Base-by-base conservation (phyloP, 169 alveolate species). In the Sarcocystis neurona region DNA sequence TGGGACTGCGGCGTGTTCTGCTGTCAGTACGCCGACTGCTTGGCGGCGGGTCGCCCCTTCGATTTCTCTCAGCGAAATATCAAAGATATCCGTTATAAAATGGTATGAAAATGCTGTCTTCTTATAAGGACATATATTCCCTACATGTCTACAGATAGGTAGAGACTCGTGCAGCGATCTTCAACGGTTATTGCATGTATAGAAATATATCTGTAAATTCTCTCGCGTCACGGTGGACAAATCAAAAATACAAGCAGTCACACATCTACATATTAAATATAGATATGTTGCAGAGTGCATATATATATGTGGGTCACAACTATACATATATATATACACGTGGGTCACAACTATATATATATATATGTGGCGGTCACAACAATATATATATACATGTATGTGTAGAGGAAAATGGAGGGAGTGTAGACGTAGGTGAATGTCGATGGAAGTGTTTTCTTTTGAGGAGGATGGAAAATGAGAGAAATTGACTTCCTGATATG, bases 31-130 rank as follows among this genome's bases (percentile, higher is more conserved):
- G 90, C 90, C 30, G 90, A 86, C 68, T 30, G 46, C 44, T 44
- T 86, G 6, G 85, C 84, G 32, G 85, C 60, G 23, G 86, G 90
- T 0, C 60, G 5, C 46, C 46, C 91, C 39, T 96, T 96, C 87
- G 98, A 95, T 87, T 96, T 96, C 94, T 47, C 72, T 43, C 97
- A 95, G 86, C 72, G 60, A 18, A 94, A 94, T 68, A 94, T 95
- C 41, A 74, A 78, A 47, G 87, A 79, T 47, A 85, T 92, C n/a
- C 90, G 97, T 41, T 43, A 87, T 63, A 87, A 56, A 60, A 95
- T 95, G 97, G 93, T 88, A 20, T n/a, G 43, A 53, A n/a, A n/a
- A n/a, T n/a, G n/a, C n/a, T n/a, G n/a, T n/a, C n/a, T n/a, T n/a
- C n/a, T n/a, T n/a, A n/a, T n/a, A n/a, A n/a, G n/a, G n/a, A n/a